A percentile compares a stretch with the other conserved stretches of the same genome.
These are phyloP conservation scores for Leccinum solheimii DNA, from an alignment of 1,284 basidiomycete species.

Conservation along the genomic window DNA sequence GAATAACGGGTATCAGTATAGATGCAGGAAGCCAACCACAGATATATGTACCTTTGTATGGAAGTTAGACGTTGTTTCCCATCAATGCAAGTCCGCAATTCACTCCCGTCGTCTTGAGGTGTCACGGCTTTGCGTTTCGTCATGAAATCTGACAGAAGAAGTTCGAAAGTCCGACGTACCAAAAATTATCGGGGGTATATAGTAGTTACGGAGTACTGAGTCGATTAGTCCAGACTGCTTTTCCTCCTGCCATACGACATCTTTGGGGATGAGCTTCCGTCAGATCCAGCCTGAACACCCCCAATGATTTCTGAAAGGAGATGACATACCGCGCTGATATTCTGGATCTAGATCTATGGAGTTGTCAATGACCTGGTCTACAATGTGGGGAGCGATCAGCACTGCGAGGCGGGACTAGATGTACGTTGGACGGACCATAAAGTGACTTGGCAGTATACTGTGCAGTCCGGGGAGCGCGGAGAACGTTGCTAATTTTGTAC, in stretches of 20 bases:
- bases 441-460: slow-evolving; percentile 46
- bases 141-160: background rate
- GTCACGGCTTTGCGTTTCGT: slow-evolving; percentile 19
- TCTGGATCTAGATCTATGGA: slow-evolving; percentile 51
- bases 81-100: slow-evolving; percentile 50
- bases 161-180: slow-evolving; percentile 31
- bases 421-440: slow-evolving; percentile 40
- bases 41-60: slow-evolving; percentile 42
- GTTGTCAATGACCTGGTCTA: slow-evolving; percentile 50
- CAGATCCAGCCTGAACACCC: background rate
- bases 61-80: slow-evolving; percentile 58
- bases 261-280: slow-evolving; percentile 28
- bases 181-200: slow-evolving; percentile 56
- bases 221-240: slow-evolving; percentile 54
- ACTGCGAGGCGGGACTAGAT: background rate
- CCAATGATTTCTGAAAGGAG: background rate
- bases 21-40: background rate
- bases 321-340: slow-evolving; percentile 49
- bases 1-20: background rate
- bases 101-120: slow-evolving; percentile 42
- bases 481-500: slow-evolving; percentile 38
- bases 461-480: slow-evolving; percentile 45
- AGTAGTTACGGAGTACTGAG: slow-evolving; percentile 56
- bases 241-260: slow-evolving; percentile 49
- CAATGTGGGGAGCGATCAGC: background rate